Base-by-base conservation (phyloP, 495 filamentous ascomycete species). In the Elasticomyces elasticus region DNA sequence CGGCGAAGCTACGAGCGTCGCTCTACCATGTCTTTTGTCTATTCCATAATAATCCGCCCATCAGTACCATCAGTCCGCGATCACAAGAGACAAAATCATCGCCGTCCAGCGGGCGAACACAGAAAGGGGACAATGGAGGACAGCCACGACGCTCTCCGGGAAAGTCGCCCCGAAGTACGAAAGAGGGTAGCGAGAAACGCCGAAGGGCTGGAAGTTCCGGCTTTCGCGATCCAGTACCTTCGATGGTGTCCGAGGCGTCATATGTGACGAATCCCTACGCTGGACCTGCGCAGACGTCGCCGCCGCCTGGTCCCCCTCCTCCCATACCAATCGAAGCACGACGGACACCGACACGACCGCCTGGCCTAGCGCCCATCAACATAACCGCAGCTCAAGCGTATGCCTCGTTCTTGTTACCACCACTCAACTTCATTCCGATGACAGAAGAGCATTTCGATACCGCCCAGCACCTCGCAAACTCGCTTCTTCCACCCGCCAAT, bases 11-110 rank as follows among this genome's bases (percentile, higher is more conserved):
- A 20, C 82, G 88, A 54, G 92, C 94, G 5, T 89, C 84, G 24
- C 95, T 96, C 63, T 91, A 92, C 62, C 92, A 98, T 71, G 87
- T 98, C 54, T 95, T 94, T 64, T 94, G 95, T 48, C 77, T 96
- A 15, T 98, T 95, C 65, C 88, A 95, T 71, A 95, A 96, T 69
- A 72, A 81, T 45, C 82, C 82, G 9, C 71, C 75, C 5, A 67
- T 83, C 55, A 74, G 74, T 44, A 68, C 72, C 17, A 62, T 71
- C 40, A 71, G 73, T 19, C 69, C 73, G 48, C 55, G 50, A n/a
- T 49, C 67, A n/a, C 40, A 49, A 27, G 27, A 51, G 15, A 31
- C 33, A 0, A 28, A 44, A n/a, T 35, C 47, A 17, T 41, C 62
- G 12, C 47, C 52, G 11, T 56, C 59, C 25, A 50, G 35, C 38